Evolutionary conservation across 2,329 filamentous ascomycete species (phyloP), one percentile per base, ranked within the genome.

Genomic region (Zymoseptoria tritici): DNA sequence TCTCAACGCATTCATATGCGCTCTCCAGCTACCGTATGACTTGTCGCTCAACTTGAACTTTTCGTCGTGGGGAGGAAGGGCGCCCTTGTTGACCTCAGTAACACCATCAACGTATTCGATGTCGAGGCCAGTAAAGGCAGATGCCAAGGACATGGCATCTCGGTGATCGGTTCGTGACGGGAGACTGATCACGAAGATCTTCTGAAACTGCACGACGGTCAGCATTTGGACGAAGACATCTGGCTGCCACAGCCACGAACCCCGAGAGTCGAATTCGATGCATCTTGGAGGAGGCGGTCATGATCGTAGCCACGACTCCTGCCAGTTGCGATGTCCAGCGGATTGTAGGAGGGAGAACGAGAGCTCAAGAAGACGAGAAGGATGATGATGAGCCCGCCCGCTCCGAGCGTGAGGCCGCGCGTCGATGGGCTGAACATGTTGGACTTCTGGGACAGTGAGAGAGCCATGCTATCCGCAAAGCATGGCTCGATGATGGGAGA

Each of bases 121-220:
- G 0, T 74, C 66, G 7, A 83, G 66, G 11, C 75, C 74, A 24
- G 73, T 80, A 6, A 80, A 72, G 1, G 76, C 75, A 1, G 79
- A 79, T 1, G 78, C 77, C 6, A 82, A 71, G 1, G 75, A 72
- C 66, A 83, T 76, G 2, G 77, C 73, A 70, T 84, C 80, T 51
- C 79, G 76, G 9, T 80, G 77, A 63, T 84, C 82, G 21, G 76
- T 79, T 3, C 81, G 72, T 20, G 74, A 74, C 0, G 80, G 78
- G 5, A 83, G 74, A 53, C 79, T 81, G 52, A 84, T 75, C 22
- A 81, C 79, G 62, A 83, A 76, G 16, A 84, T 79, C 56, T 80
- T 75, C 36, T 80, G 72, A 62, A 84, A 84, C 81, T 70, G 56
- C 22, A 31, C 16, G 9, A 6, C 3, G 26, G 51, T 64, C 46